Percentiles rank a stretch among this genome's conserved stretches.
These are phyloP conservation scores for Cronartium ribicola DNA, from an alignment of 1,284 basidiomycete species.

Conservation along the genomic window DNA sequence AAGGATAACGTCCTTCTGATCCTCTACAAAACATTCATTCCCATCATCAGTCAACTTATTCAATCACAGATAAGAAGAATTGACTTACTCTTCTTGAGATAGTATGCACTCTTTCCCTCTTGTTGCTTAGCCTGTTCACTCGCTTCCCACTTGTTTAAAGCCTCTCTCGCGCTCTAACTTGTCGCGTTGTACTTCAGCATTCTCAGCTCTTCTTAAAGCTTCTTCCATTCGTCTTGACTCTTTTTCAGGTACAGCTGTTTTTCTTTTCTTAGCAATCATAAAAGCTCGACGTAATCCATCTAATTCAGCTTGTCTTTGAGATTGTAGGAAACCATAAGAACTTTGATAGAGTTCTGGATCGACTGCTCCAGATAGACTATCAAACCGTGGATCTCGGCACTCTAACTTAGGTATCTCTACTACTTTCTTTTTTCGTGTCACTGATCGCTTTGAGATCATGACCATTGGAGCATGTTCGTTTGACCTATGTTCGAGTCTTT, in stretches of 20 bases:
- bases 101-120: conserved; percentile 36
- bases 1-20: conserved; percentile 29
- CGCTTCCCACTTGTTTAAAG: conserved; percentile 24
- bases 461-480: conserved; percentile 27
- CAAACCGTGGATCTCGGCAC: conserved; percentile 29
- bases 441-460: conserved; percentile 15
- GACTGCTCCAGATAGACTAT: conserved; percentile 17
- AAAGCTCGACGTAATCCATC: not conserved
- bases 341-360: conserved; percentile 9
- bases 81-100: conserved; percentile 24
- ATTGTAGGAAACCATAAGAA: conserved; percentile 11
- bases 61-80: not conserved
- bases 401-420: conserved; percentile 20
- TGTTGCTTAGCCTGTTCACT: conserved; percentile 21
- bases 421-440: conserved; percentile 17
- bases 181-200: conserved; percentile 11
- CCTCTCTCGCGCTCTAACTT: conserved; percentile 19
- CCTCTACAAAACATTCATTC: conserved; percentile 18
- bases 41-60: not conserved
- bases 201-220: conserved; percentile 13
- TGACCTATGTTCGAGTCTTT: not conserved
- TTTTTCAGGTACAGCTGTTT: not conserved
- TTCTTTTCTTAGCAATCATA: not conserved
- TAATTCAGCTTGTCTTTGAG: conserved; percentile 13
- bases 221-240: conserved; percentile 3